Evolutionary conservation across 495 filamentous ascomycete species (phyloP).

Genomic region (Melanomma pulvis-pyrius): DNA sequence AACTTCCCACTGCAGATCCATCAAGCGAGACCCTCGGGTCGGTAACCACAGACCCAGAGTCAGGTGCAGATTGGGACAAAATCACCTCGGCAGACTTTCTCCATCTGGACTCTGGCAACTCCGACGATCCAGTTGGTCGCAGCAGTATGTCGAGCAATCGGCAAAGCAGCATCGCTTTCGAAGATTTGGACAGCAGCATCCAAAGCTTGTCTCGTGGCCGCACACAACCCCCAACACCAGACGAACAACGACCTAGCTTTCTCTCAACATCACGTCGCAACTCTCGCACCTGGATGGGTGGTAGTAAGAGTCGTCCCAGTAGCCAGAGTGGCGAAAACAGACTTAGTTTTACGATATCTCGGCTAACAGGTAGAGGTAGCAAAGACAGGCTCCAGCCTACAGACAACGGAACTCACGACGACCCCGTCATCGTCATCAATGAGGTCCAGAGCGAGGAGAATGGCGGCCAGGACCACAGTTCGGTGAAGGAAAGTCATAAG

Average conservation of each 20-base stretch:
- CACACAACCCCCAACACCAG: constrained; percentile 50
- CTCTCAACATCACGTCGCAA: constrained; percentile 59
- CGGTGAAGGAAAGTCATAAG: constrained; percentile 32
- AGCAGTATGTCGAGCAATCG: constrained; percentile 28
- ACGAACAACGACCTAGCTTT: constrained; percentile 57
- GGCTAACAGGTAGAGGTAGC: constrained; percentile 56
- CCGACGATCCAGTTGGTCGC: constrained; percentile 17
- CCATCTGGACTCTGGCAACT: constrained; percentile 2
- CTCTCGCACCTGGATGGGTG: constrained; percentile 58
- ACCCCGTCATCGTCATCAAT: constrained; percentile 24
- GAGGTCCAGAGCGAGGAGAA: constrained; percentile 17
- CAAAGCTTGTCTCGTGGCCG: constrained; percentile 44
- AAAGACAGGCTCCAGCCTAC: constrained; percentile 33
- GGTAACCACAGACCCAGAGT: constrained; percentile 21
- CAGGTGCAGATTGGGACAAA: constrained; percentile 24
- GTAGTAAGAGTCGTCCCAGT: constrained; percentile 63
- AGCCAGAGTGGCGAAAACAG: constrained; percentile 70
- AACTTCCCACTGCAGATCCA: constrained; percentile 60
- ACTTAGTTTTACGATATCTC: constrained; percentile 67
- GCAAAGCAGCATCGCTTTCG: constrained; percentile 30
- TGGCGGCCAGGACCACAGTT: constrained; percentile 50
- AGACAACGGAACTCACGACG: constrained; percentile 5
- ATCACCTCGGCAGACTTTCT: constrained; percentile 3
- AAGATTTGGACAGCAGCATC: constrained; percentile 39
- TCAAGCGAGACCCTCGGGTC: constrained; percentile 28